Evolutionary conservation across 441 rosid species (phyloP).

Genomic region (Daphne laureola): DNA sequence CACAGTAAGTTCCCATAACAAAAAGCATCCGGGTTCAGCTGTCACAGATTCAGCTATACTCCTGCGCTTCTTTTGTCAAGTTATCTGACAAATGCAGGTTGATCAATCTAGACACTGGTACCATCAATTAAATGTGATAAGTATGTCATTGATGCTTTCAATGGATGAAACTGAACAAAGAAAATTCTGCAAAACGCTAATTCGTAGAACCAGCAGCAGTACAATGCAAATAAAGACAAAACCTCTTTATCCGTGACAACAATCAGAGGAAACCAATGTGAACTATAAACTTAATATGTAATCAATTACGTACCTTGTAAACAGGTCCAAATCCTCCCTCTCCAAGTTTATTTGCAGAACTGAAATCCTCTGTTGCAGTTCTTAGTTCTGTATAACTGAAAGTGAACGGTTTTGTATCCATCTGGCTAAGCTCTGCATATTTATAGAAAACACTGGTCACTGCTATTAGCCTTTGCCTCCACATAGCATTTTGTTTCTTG

Average conservation of each 20-base stretch:
- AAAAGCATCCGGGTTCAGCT: too few species aligned
- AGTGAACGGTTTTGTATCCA: constrained; percentile 30
- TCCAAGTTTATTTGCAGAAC: constrained; percentile 40
- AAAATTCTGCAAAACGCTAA: too few species aligned
- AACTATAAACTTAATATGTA: background rate
- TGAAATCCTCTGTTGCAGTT: constrained; percentile 38
- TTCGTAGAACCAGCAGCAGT: too few species aligned
- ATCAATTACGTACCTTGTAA: constrained; percentile 21
- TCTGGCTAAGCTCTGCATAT: constrained; percentile 22
- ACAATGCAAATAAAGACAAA: background rate
- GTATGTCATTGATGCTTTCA: too few species aligned
- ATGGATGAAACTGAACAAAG: too few species aligned
- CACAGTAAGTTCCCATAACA: too few species aligned
- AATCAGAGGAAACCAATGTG: background rate
- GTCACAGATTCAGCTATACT: too few species aligned
- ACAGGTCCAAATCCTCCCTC: constrained; percentile 53
- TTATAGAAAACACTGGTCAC: constrained; percentile 5
- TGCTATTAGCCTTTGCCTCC: background rate
- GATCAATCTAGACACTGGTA: too few species aligned
- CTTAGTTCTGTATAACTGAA: constrained; percentile 40
- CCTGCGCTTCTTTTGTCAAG: too few species aligned
- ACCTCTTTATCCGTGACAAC: background rate
- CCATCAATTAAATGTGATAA: too few species aligned
- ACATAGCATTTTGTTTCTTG: background rate
- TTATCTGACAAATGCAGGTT: too few species aligned